Evolutionary conservation across 2,329 filamentous ascomycete species (phyloP).

Genomic region (Bipolaris sorokiniana): DNA sequence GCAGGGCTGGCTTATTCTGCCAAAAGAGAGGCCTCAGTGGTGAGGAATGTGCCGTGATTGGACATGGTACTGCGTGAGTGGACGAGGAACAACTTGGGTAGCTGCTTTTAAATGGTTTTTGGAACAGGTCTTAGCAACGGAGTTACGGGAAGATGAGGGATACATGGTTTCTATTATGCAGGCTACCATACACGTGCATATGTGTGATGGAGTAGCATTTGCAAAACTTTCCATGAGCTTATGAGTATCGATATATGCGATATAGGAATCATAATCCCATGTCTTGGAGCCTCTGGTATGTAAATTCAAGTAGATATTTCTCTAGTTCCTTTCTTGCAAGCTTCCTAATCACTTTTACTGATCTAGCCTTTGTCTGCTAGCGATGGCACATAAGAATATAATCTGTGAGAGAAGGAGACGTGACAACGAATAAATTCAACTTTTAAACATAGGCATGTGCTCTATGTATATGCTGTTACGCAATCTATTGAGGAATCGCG

Average conservation of each 20-base stretch:
- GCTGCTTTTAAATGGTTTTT: not conserved
- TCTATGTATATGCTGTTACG: not conserved
- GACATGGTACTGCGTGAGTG: too few species aligned
- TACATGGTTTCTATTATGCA: too few species aligned
- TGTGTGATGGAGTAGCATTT: too few species aligned
- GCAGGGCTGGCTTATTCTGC: slow-evolving; percentile 25
- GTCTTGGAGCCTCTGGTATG: too few species aligned
- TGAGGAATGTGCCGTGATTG: not conserved
- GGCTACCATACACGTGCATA: too few species aligned
- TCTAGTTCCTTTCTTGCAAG: too few species aligned
- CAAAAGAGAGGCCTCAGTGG: slow-evolving; percentile 25
- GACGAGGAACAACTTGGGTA: too few species aligned
- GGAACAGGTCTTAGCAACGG: not conserved
- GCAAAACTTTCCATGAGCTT: too few species aligned
- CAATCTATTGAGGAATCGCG: not conserved
- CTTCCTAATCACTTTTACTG: not conserved
- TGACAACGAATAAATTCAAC: not conserved
- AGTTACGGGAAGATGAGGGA: not conserved
- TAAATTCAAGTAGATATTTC: too few species aligned
- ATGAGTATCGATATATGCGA: too few species aligned
- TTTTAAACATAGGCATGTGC: not conserved
- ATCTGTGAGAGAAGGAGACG: not conserved
- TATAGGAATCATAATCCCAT: too few species aligned
- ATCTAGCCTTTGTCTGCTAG: not conserved
- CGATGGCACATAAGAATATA: not conserved